phyloP scores from a whole-genome alignment of 257 asterid species.

The Lantana camara region DNA sequence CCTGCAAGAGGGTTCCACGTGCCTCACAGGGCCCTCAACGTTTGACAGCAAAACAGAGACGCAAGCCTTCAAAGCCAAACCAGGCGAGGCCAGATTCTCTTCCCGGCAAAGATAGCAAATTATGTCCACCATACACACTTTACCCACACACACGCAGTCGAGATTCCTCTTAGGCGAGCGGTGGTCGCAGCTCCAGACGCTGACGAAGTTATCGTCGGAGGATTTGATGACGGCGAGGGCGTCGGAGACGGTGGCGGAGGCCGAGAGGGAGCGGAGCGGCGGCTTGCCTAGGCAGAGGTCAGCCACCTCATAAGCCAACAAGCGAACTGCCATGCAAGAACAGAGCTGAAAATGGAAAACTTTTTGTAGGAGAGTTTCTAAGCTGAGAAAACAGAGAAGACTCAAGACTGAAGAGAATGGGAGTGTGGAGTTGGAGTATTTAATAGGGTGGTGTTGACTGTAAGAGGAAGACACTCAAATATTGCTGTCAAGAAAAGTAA shows the following conservation, averaged over 20 bases:
- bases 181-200: constrained; percentile 83
- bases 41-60: constrained; percentile 57
- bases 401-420: neutral
- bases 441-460: neutral
- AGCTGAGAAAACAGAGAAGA: constrained; percentile 16
- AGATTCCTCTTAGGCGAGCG: constrained; percentile 22
- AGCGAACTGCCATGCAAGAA: constrained; percentile 69
- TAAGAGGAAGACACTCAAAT: too few species aligned
- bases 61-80: constrained; percentile 58
- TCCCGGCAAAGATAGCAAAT: constrained; percentile 64
- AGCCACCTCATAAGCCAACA: constrained; percentile 68
- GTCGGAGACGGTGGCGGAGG: constrained; percentile 63
- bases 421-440: neutral
- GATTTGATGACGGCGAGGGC: constrained; percentile 65
- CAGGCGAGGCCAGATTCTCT: constrained; percentile 58
- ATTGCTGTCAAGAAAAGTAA: too few species aligned
- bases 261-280: constrained; percentile 67
- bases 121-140: constrained; percentile 79
- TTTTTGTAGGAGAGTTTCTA: neutral
- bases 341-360: neutral
- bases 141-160: constrained; percentile 67
- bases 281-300: constrained; percentile 97
- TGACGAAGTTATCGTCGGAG: constrained; percentile 48
- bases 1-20: constrained; percentile 76
- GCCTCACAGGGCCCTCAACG: constrained; percentile 46